phyloP scores from a whole-genome alignment of 768 basidiomycete genomes.

The Phlebiopsis gigantea region DNA sequence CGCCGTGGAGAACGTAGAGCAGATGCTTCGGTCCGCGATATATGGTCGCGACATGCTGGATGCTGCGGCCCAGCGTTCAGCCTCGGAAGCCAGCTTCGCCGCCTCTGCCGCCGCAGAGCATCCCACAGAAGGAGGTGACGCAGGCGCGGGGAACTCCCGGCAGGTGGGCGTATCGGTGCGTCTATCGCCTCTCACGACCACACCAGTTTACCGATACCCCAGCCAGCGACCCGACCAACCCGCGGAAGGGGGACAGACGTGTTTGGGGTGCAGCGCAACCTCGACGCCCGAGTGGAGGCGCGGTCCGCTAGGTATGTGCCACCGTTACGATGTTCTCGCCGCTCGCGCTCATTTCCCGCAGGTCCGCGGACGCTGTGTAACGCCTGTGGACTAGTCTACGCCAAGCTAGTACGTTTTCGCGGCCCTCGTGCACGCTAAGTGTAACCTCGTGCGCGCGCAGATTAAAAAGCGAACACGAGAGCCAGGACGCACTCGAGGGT shows the following conservation, averaged over 20 bases:
- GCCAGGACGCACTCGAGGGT: conserved; percentile 18
- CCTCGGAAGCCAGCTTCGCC: conserved; percentile 14
- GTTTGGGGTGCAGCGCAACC: conserved; percentile 77
- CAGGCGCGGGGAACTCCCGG: conserved; percentile 16
- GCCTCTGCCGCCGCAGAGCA: conserved; percentile 17
- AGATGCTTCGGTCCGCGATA: conserved; percentile 39
- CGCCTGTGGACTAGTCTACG: conserved; percentile 83
- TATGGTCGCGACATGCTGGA: conserved; percentile 41
- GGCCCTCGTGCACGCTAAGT: background rate
- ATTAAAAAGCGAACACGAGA: conserved; percentile 27
- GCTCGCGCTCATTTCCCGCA: conserved; percentile 24
- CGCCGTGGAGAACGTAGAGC: conserved; percentile 33
- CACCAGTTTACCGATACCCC: conserved; percentile 4
- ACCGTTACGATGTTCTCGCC: background rate
- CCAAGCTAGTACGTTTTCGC: conserved; percentile 54
- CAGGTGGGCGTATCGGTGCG: conserved; percentile 20
- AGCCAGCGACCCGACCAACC: conserved; percentile 36
- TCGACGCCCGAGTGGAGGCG: conserved; percentile 86
- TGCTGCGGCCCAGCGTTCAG: conserved; percentile 20
- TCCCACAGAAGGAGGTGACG: conserved; percentile 22
- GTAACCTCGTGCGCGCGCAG: conserved; percentile 11
- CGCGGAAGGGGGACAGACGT: conserved; percentile 61
- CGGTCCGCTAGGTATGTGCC: conserved; percentile 66
- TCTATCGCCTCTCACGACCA: background rate
- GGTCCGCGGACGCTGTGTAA: conserved; percentile 83